These are phyloP conservation scores for Paecilomyces fulvus DNA, from an alignment of 2,329 filamentous ascomycete genomes.

Conservation along the genomic window DNA sequence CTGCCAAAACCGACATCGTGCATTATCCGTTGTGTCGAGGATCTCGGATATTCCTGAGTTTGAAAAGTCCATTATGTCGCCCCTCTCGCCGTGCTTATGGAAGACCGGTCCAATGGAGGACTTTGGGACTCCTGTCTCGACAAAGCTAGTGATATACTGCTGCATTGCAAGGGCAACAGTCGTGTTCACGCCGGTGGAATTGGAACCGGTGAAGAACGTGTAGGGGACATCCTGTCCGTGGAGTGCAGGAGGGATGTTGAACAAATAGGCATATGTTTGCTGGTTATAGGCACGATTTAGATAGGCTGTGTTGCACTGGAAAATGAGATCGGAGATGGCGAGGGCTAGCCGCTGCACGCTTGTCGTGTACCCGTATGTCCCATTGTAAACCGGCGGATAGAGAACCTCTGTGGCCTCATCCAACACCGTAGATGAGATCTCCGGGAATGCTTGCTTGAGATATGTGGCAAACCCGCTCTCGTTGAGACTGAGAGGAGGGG, in stretches of 20 bases:
- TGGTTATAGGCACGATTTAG: constrained; percentile 43
- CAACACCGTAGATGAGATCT: constrained; percentile 17
- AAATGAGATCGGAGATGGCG: constrained; percentile 36
- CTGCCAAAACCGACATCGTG: constrained; percentile 48
- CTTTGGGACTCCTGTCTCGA: constrained; percentile 24
- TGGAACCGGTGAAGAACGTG: constrained; percentile 42
- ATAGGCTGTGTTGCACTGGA: constrained; percentile 48
- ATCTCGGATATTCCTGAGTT: constrained; percentile 32
- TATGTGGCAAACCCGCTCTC: constrained; percentile 12
- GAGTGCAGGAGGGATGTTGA: constrained; percentile 44
- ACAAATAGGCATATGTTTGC: constrained; percentile 46
- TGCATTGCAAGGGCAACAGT: constrained; percentile 28
- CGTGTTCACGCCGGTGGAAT: constrained; percentile 13
- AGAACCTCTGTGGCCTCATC: constrained; percentile 40
- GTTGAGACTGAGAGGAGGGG: constrained; percentile 22
- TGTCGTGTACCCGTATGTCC: constrained; percentile 39
- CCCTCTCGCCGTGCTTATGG: constrained; percentile 38
- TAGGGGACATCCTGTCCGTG: constrained; percentile 47
- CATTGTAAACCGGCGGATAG: constrained; percentile 45
- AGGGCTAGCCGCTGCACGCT: constrained; percentile 35
- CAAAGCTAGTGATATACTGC: constrained; percentile 31
- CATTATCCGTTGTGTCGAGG: constrained; percentile 39
- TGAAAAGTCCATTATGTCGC: constrained; percentile 38
- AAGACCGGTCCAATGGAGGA: constrained; percentile 34
- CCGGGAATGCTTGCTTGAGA: constrained; percentile 16